Percentiles rank a stretch among this genome's conserved stretches.
Conservation (phyloP, 441 rosid species). For the Melastoma candidum region DNA sequence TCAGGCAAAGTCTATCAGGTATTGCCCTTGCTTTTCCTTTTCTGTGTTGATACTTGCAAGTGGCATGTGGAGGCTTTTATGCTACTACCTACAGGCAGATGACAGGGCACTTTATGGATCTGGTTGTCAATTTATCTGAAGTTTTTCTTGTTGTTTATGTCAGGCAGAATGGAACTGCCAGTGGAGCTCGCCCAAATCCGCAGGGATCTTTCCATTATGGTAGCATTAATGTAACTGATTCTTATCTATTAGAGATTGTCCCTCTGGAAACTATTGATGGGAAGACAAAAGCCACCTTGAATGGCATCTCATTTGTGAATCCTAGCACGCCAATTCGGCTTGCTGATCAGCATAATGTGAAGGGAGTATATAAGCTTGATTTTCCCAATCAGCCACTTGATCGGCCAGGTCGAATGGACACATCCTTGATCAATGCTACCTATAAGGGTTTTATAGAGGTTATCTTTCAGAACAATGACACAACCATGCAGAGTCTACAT, state of each 20-base stretch:
- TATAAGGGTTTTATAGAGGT: slow-evolving; percentile 79
- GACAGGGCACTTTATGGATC: neutral
- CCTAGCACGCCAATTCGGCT: slow-evolving; percentile 58
- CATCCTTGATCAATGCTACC: slow-evolving; percentile 73
- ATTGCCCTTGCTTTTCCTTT: slow-evolving; percentile 5
- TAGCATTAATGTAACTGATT: slow-evolving; percentile 4
- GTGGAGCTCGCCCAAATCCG: slow-evolving; percentile 8
- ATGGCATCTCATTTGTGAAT: slow-evolving; percentile 8
- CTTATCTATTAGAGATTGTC: neutral
- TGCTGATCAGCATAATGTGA: slow-evolving; percentile 56
- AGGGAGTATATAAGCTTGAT: slow-evolving; percentile 78
- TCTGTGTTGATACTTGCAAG: neutral
- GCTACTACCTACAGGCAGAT: neutral
- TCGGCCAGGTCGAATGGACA: slow-evolving; percentile 45
- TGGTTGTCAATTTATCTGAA: slow-evolving; percentile 24
- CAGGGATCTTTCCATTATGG: slow-evolving; percentile 10
- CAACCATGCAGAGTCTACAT: slow-evolving; percentile 82
- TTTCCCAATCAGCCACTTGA: slow-evolving; percentile 58
- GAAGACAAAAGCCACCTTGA: neutral
- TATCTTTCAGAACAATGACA: slow-evolving; percentile 82
- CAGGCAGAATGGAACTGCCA: slow-evolving; percentile 9
- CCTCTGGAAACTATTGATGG: slow-evolving; percentile 3
- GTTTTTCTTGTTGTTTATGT: slow-evolving; percentile 9
- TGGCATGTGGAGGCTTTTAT: neutral
- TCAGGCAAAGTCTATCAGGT: slow-evolving; percentile 84